Evolutionary conservation across 202 grass and related monocot genomes (phyloP).

Genomic region (Carex sylvatica): DNA sequence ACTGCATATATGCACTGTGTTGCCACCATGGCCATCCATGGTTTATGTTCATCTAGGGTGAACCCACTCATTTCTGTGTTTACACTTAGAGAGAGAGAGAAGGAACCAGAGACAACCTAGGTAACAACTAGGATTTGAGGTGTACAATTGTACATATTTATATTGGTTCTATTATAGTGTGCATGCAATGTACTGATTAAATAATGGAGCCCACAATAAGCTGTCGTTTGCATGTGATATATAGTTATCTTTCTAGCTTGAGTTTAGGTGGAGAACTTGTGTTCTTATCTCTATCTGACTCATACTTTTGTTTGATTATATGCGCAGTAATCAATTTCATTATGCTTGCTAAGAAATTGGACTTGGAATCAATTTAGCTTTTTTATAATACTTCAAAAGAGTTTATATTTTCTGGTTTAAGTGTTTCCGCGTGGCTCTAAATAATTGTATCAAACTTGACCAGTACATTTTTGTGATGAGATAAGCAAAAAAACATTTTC

Average conservation of each 20-base stretch:
- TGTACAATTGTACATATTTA: background rate
- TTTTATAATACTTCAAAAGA: background rate
- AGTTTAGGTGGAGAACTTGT: background rate
- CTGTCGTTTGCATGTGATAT: background rate
- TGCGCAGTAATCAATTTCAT: background rate
- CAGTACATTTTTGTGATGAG: background rate
- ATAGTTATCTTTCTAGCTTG: background rate
- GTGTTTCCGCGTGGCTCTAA: background rate
- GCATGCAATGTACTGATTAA: background rate
- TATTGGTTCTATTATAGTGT: background rate
- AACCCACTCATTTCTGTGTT: background rate
- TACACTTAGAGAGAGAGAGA: background rate
- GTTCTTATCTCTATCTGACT: conserved; percentile 19
- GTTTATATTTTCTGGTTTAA: background rate
- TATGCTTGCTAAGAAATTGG: background rate
- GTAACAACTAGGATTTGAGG: conserved; percentile 2
- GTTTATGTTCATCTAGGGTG: conserved; percentile 51
- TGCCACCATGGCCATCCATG: conserved; percentile 62
- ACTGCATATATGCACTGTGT: conserved; percentile 62
- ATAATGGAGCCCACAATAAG: background rate
- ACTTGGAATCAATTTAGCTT: background rate
- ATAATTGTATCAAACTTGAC: background rate
- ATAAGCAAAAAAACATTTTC: background rate
- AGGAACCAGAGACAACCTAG: background rate
- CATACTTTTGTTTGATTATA: conserved; percentile 6